phyloP scores from a whole-genome alignment of 805 yeast genomes.

The Kodamaea kaohsiungensis region DNA sequence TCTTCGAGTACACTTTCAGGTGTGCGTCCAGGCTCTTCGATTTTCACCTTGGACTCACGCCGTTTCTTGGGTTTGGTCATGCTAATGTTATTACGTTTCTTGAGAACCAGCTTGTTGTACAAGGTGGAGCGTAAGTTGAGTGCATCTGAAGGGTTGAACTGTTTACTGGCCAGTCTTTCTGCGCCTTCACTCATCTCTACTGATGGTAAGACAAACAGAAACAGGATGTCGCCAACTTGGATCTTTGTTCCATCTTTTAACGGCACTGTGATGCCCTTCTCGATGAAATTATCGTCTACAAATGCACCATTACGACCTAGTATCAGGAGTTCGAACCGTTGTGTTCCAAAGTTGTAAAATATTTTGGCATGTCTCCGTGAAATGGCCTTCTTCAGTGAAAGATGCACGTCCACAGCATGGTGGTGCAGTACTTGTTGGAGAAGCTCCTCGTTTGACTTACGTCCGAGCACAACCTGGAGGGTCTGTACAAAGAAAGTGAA shows the following conservation, averaged over 20 bases:
- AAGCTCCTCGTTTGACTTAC: conserved; percentile 59
- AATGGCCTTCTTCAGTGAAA: conserved; percentile 90
- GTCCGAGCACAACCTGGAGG: conserved; percentile 88
- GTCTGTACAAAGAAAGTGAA: conserved; percentile 97
- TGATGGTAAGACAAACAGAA: conserved; percentile 82
- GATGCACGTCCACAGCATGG: conserved; percentile 85
- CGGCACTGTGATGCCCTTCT: conserved; percentile 89
- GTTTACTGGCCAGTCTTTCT: conserved; percentile 20
- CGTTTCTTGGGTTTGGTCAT: not conserved
- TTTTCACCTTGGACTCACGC: conserved; percentile 6
- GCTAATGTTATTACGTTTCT: not conserved
- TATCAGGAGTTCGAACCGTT: conserved; percentile 86
- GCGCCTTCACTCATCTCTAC: conserved; percentile 41
- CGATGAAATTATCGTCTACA: conserved; percentile 88
- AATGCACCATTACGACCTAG: conserved; percentile 97
- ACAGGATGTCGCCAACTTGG: conserved; percentile 91
- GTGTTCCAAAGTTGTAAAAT: conserved; percentile 95
- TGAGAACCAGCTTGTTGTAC: conserved; percentile 28
- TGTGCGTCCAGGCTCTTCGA: conserved; percentile 1
- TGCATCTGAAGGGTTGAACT: conserved; percentile 63
- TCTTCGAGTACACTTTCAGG: not conserved
- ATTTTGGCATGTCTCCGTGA: conserved; percentile 94
- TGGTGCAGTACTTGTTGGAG: conserved; percentile 54
- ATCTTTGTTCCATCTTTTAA: conserved; percentile 77
- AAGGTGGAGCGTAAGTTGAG: conserved; percentile 54